Conservation (phyloP, 1,284 basidiomycete genomes). For the Cutaneotrichosporon dermatis region DNA sequence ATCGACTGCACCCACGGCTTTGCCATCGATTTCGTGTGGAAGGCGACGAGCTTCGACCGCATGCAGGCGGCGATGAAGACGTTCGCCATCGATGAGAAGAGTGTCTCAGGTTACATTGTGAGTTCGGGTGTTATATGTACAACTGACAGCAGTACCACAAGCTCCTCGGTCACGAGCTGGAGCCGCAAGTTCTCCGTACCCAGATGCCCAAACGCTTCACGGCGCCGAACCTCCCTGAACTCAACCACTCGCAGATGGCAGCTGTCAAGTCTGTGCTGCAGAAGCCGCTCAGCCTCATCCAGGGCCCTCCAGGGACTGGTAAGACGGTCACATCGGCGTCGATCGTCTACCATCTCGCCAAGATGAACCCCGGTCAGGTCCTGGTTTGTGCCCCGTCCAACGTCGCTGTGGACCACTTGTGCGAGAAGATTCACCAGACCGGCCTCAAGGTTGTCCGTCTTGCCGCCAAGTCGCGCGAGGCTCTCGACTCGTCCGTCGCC, state of each 20-base stretch:
- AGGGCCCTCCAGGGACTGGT: constrained; percentile 96
- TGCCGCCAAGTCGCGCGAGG: constrained; percentile 96
- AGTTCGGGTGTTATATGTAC: constrained; percentile 37
- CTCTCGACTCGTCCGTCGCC: constrained; percentile 84
- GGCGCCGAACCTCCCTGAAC: constrained; percentile 92
- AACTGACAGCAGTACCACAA: constrained; percentile 75
- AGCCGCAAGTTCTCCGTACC: constrained; percentile 72
- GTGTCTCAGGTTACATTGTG: constrained; percentile 96
- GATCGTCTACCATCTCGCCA: constrained; percentile 96
- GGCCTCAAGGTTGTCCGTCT: constrained; percentile 96
- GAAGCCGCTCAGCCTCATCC: constrained; percentile 96
- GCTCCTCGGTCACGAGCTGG: constrained; percentile 91
- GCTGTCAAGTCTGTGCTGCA: constrained; percentile 98
- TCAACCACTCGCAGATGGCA: constrained; percentile 99
- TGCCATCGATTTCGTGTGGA: constrained; percentile 98
- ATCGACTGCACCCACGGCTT: constrained; percentile 92
- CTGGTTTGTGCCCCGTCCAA: constrained; percentile 98
- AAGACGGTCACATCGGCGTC: constrained; percentile 99
- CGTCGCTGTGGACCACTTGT: constrained; percentile 97
- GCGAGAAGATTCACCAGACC: constrained; percentile 96
- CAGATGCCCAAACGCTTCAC: constrained; percentile 75
- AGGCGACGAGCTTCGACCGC: constrained; percentile 96
- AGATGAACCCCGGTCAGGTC: constrained; percentile 99
- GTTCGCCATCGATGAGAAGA: constrained; percentile 98
- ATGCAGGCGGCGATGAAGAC: constrained; percentile 99